Conservation (phyloP, 1,139 yeast species). For the Yamadazyma diospyri region DNA sequence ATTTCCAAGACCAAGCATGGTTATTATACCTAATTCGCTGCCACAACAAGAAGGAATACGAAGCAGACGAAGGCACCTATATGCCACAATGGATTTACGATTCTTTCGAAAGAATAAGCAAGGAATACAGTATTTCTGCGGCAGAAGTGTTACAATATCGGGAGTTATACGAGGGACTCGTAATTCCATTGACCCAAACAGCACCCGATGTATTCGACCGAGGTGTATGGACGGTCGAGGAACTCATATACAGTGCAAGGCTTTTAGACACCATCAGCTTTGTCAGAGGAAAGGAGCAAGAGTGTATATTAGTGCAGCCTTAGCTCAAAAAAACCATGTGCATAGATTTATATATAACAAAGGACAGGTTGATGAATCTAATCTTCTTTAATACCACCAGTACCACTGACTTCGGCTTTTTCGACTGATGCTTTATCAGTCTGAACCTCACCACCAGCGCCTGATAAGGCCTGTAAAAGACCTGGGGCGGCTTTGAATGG, state of each 20-base stretch:
- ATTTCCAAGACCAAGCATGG: constrained; percentile 57
- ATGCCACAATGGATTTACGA: constrained; percentile 53
- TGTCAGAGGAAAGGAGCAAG: constrained; percentile 57
- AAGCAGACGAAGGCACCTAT: constrained; percentile 26
- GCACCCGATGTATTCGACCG: constrained; percentile 60
- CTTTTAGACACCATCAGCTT: constrained; percentile 58
- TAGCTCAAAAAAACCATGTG: constrained; percentile 1
- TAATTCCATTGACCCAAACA: constrained; percentile 48
- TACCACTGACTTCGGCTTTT: constrained; percentile 79
- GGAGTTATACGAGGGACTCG: constrained; percentile 51
- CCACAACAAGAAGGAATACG: constrained; percentile 42
- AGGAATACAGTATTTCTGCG: constrained; percentile 28
- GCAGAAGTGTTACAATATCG: constrained; percentile 55
- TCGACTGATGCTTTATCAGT: constrained; percentile 87
- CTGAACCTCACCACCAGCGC: constrained; percentile 47
- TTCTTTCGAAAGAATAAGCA: constrained; percentile 39
- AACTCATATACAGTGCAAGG: constrained; percentile 56
- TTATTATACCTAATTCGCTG: constrained; percentile 62
- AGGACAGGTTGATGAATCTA: constrained; percentile 25
- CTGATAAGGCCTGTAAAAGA: constrained; percentile 68
- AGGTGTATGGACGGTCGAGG: constrained; percentile 65
- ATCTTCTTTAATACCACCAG: constrained; percentile 91
- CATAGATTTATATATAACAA: constrained; percentile 3
- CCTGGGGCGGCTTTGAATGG: constrained; percentile 91
- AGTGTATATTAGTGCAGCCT: constrained; percentile 50